Evolutionary conservation across 2,329 filamentous ascomycete genomes (phyloP).

Genomic region (Claviceps sp.): DNA sequence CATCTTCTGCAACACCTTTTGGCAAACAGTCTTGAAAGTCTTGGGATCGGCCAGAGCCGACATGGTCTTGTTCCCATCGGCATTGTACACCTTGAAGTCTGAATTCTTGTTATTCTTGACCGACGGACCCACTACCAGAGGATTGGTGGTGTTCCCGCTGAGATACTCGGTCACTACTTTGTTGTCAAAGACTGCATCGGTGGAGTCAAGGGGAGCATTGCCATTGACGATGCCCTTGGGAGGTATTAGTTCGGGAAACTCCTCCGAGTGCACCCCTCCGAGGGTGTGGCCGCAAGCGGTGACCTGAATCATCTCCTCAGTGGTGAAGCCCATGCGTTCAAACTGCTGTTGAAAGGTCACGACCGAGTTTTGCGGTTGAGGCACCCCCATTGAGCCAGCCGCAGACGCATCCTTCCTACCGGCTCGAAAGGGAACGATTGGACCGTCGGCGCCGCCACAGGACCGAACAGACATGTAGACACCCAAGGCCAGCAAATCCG

Average conservation of each 20-base stretch:
- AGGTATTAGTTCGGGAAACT: constrained; percentile 40
- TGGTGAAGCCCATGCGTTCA: constrained; percentile 41
- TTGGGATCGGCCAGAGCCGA: constrained; percentile 28
- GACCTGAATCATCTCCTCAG: constrained; percentile 44
- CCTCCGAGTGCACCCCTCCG: constrained; percentile 41
- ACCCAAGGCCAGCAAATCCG: constrained; percentile 45
- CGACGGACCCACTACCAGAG: constrained; percentile 39
- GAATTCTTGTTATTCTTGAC: constrained; percentile 31
- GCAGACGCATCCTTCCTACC: constrained; percentile 41
- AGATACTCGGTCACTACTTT: constrained; percentile 44
- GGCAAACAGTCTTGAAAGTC: constrained; percentile 34
- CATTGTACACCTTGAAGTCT: constrained; percentile 42
- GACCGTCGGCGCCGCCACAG: constrained; percentile 38
- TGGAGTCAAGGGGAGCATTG: constrained; percentile 32
- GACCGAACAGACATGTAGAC: constrained; percentile 44
- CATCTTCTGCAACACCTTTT: constrained; percentile 42
- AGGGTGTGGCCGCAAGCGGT: constrained; percentile 49
- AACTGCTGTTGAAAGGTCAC: constrained; percentile 42
- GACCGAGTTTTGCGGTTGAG: constrained; percentile 41
- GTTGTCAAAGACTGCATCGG: constrained; percentile 38
- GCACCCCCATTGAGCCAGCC: constrained; percentile 36
- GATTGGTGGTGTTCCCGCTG: constrained; percentile 37
- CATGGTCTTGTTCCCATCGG: constrained; percentile 43
- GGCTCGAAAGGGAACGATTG: constrained; percentile 32
- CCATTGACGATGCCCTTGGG: constrained; percentile 28